phyloP scores from a whole-genome alignment of 2,329 filamentous ascomycete genomes.

The Ophiostoma ulmi region DNA sequence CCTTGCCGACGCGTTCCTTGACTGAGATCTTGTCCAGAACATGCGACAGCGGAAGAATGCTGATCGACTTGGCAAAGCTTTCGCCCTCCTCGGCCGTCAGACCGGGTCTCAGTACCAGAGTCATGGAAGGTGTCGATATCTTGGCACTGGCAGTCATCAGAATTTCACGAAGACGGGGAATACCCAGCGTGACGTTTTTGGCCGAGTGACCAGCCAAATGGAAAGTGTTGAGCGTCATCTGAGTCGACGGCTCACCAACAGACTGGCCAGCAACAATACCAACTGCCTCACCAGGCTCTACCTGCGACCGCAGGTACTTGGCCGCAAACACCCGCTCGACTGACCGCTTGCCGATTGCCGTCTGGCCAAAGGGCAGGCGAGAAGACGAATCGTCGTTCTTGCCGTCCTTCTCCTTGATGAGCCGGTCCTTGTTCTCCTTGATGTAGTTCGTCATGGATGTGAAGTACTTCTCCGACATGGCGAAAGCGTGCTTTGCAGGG shows the following conservation, averaged over 20 bases:
- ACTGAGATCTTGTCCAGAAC: constrained; percentile 78
- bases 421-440: constrained; percentile 64
- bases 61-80: constrained; percentile 87
- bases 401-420: constrained; percentile 47
- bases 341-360: constrained; percentile 56
- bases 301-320: constrained; percentile 86
- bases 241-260: constrained; percentile 92
- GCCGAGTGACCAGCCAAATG: constrained; percentile 97
- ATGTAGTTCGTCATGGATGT: constrained; percentile 68
- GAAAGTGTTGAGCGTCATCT: constrained; percentile 99
- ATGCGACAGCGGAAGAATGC: constrained; percentile 74
- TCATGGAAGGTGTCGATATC: constrained; percentile 90
- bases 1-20: constrained; percentile 71
- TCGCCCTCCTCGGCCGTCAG: constrained; percentile 64
- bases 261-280: constrained; percentile 96
- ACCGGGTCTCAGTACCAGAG: constrained; percentile 69
- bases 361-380: constrained; percentile 34
- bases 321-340: constrained; percentile 82
- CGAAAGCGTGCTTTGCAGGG: constrained; percentile 73
- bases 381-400: constrained; percentile 28
- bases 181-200: constrained; percentile 98
- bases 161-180: constrained; percentile 93
- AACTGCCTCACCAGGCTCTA: constrained; percentile 93
- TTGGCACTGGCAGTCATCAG: constrained; percentile 91
- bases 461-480: constrained; percentile 84